Evolutionary conservation across 2,329 filamentous ascomycete genomes (phyloP), one percentile per base, ranked within the genome.

Genomic region (Diaporthe velutina): DNA sequence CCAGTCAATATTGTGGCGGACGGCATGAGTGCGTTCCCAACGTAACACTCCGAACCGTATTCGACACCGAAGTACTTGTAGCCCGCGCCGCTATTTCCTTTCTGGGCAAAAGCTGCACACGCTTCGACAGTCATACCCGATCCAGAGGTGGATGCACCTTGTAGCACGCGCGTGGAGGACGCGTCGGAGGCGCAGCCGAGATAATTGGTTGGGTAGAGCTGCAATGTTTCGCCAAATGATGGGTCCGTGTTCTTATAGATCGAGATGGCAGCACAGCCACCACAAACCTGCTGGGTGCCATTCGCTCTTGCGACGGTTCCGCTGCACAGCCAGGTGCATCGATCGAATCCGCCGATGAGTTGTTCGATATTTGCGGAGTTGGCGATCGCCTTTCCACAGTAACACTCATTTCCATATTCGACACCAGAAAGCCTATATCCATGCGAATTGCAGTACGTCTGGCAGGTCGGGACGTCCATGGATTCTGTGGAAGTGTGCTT

Each of bases 201-300:
- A n/a, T 50, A 66, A 15, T 35, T 19, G 5, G 2, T 17, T 8
- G 9, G 19, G 17, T n/a, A 15, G 17, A 42, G 42, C 28, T n/a
- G 28, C 19, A 42, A 35, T 64, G 71, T 38, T 38, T 78, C 73
- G 52, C 77, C 74, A 60, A 77, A 78, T 28, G 67, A 78, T 30
- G 76, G 57, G 35, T 71, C 70, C 48, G 52, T 48, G 55, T 58
- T 61, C 25, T 71, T 58, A 15, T 71, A 55, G 74, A 60, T 76
- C 52, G 15, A 42, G 52, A 45, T 73, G 73, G 74, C 78, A 67
- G 76, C 76, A 19, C 75, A 76, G 35, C 58, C 60, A 57, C 76
- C 71, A 70, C 78, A 79, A 61, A 76, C 75, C 33, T 73, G 61
- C 38, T 75, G 74, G 42, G 75, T 78, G 10, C 71, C 70, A 8